Evolutionary conservation across 495 filamentous ascomycete species (phyloP).

Genomic region (Wilcoxina mikolae): DNA sequence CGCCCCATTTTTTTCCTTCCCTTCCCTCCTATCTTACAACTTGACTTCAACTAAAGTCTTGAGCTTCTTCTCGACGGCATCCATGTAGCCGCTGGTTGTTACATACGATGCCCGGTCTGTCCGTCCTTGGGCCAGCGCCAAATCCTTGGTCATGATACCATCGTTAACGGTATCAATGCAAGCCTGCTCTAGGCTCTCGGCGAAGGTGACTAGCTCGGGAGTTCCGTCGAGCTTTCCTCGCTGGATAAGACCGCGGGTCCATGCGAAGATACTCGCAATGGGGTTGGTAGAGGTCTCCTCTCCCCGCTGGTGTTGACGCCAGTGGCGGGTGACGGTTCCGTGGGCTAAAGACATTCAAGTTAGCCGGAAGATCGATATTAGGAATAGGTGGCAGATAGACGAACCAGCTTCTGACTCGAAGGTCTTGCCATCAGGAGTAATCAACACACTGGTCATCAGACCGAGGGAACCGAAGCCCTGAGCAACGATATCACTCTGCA

Average conservation of each 20-base stretch:
- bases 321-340: constrained; percentile 96
- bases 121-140: constrained; percentile 81
- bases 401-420: constrained; percentile 77
- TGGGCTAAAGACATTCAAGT: constrained; percentile 42
- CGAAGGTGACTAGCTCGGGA: constrained; percentile 75
- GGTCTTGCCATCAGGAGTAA: constrained; percentile 86
- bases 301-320: constrained; percentile 96
- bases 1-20: not conserved
- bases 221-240: constrained; percentile 80
- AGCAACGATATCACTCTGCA: constrained; percentile 94
- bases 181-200: constrained; percentile 82
- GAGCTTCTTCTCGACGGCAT: constrained; percentile 74
- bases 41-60: constrained; percentile 34
- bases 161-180: constrained; percentile 91
- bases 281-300: constrained; percentile 95
- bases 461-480: constrained; percentile 97
- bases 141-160: constrained; percentile 96
- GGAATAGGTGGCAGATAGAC: not conserved
- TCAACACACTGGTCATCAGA: constrained; percentile 93
- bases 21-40: too few relatives aligned
- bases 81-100: constrained; percentile 74
- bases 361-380: not conserved
- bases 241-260: constrained; percentile 90
- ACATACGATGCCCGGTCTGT: constrained; percentile 68
- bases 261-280: constrained; percentile 96